Evolutionary conservation across 331 rosid species (phyloP), one percentile per base, ranked within the genome.

Genomic region (Phaseolus coccineus): DNA sequence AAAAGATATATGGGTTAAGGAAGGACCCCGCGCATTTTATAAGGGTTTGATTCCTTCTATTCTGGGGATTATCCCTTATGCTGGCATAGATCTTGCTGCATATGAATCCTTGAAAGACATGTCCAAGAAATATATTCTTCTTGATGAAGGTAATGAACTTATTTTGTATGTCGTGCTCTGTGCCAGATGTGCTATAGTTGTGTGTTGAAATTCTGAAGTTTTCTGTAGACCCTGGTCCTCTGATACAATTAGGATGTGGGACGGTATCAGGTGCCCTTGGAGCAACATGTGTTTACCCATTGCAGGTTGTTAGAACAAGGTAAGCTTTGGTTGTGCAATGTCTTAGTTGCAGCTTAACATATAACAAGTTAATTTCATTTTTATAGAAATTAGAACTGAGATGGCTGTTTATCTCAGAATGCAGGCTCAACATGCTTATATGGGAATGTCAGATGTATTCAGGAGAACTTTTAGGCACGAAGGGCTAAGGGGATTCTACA

Each of bases 241-340:
- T 59, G 28, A 2, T 30, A 59, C 67, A 59, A 59, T 59, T 59
- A 59, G 67, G 67, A 59, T 59, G 67, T 59, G 67, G 67, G 67
- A 59, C 40, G 22, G 22, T 59, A 59, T 59, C 67, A 28, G 67
- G 67, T 59, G 67, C 67, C 67, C 67, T 59, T 59, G 67, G 67
- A 59, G 67, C 67, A 59, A 28, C 67, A 22, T 59, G 39, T 59
- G 67, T 59, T 28, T 59, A 59, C 42, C 67, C 67, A 12, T 59
- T 59, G 67, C 67, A 59, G 40, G 67, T 59, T 24, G 67, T 59
- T 59, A 59, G 67, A 59, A 59, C 67, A 59, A 30, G 67, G 67
- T 30, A 59, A 59, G 40, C 9, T 28, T 59, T 28, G 67, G 3
- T 5, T 59, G 22, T 59, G 40, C 30, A 28, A 30, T 13, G 67